Base-by-base conservation (phyloP, 1,139 yeast genomes). In the Geotrichum australiense region DNA sequence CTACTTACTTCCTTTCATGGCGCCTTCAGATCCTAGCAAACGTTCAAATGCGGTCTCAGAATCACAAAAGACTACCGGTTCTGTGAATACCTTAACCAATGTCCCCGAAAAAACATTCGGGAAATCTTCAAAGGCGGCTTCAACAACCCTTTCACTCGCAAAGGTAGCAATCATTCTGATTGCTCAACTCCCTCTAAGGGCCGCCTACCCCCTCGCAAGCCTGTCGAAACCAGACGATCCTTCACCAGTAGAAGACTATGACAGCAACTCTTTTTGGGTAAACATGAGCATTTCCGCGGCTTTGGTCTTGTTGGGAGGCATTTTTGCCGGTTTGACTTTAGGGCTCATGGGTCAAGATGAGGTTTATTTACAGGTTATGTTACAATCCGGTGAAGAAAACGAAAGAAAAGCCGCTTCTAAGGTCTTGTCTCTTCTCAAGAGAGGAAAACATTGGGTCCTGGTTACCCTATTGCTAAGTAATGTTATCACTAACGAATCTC, bases 311-410 rank as follows among this genome's bases (percentile, higher is more conserved):
- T 72, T 87, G 3, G 98, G 98, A 39, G 98, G 98, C 50, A 83
- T 87, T 11, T 91, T 91, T 68, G 97, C 98, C 2, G 98, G 97
- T 6, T 69, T 91, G 41, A 91, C 98, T 19, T 70, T 91, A 44
- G 97, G 94, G 2, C 72, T 91, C 24, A 91, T 91, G 98, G 97
- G 97, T 49, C 97, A 89, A 63, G 97, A 91, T 61, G 97, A 89
- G 63, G 93, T 89, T 30, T 85, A 87, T 55, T 56, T 68, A 20
- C 70, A 68, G 51, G 72, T 68, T 8, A 61, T 66, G 34, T 60
- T 61, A 41, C 67, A 65, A 46, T 68, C 75, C 12, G 81, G 81
- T 10, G 70, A 68, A 12, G 51, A 57, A 5, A 53, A 61, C 15
- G 97, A 91, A 62, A 73, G 81, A 33, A 70, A 66, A 46, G 73